A percentile compares a stretch with the other conserved stretches of the same genome.
Conservation (phyloP, 2,329 filamentous ascomycete species). For the Cryphonectria radicalis region DNA sequence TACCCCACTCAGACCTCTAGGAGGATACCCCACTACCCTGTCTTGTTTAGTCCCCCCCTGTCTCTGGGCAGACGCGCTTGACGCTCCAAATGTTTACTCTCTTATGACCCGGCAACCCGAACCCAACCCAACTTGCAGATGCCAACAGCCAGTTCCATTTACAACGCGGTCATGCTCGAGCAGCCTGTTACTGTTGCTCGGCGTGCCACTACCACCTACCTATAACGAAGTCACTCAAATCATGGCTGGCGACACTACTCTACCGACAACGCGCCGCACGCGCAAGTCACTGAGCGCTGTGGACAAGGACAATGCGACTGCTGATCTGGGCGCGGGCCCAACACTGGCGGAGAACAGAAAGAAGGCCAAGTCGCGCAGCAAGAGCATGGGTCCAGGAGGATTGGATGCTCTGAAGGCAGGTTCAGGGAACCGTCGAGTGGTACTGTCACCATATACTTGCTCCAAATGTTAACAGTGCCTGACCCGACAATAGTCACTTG, state of each 20-base stretch:
- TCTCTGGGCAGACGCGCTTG: constrained; percentile 9
- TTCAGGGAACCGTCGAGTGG: constrained; percentile 78
- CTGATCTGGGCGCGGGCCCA: constrained; percentile 64
- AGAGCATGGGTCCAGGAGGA: constrained; percentile 92
- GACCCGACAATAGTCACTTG: constrained; percentile 54
- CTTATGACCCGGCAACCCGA: constrained; percentile 20
- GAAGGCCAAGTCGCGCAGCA: constrained; percentile 78
- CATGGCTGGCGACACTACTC: constrained; percentile 47
- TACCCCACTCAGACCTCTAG: background rate
- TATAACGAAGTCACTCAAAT: background rate
- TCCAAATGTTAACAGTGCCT: constrained; percentile 40
- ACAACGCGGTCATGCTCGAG: constrained; percentile 16
- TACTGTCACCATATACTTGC: constrained; percentile 45
- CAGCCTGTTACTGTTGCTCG: background rate
- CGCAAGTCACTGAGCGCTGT: constrained; percentile 73
- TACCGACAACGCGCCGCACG: constrained; percentile 60
- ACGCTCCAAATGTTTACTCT: constrained; percentile 14
- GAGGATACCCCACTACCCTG: background rate
- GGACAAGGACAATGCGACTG: constrained; percentile 80
- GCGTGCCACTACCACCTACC: constrained; percentile 2
- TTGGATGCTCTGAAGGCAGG: constrained; percentile 79
- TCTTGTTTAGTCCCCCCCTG: background rate
- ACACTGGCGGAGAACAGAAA: constrained; percentile 56
- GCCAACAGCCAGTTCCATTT: background rate
- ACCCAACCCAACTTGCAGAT: background rate